Evolutionary conservation across 2,329 filamentous ascomycete species (phyloP).

Genomic region (Neofusicoccum sp.): DNA sequence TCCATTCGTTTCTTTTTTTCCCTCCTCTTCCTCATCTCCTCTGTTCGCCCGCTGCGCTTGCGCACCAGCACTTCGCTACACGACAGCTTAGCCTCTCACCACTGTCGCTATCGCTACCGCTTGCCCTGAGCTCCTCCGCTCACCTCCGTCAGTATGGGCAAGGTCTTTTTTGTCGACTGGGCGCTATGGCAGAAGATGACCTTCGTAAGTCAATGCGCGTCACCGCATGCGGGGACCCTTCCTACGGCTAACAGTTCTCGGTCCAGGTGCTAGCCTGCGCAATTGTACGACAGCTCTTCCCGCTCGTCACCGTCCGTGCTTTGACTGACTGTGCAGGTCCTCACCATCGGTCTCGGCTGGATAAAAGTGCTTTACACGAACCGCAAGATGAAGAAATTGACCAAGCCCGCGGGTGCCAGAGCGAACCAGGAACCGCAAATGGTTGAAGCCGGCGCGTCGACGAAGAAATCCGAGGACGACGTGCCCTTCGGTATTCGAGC

Average conservation of each 20-base stretch:
- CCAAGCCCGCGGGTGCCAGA: constrained; percentile 38
- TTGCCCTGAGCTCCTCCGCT: background rate
- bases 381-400: constrained; percentile 43
- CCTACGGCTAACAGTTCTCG: constrained; percentile 26
- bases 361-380: constrained; percentile 58
- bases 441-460: constrained; percentile 55
- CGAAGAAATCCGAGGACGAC: constrained; percentile 51
- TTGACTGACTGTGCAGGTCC: constrained; percentile 43
- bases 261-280: constrained; percentile 67
- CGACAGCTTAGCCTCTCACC: background rate
- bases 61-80: background rate
- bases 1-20: constrained; percentile 6
- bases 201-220: constrained; percentile 62
- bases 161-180: constrained; percentile 57
- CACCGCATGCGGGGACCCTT: constrained; percentile 1
- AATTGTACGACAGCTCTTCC: constrained; percentile 52
- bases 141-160: constrained; percentile 24
- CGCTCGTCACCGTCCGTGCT: background rate
- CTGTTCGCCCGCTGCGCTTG: background rate
- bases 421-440: constrained; percentile 53
- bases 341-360: constrained; percentile 67
- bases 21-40: background rate
- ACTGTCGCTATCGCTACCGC: constrained; percentile 18
- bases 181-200: constrained; percentile 85
- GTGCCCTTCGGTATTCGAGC: constrained; percentile 86